phyloP scores from a whole-genome alignment of 139 green algal species.

The Monoraphidium neglectum region DNA sequence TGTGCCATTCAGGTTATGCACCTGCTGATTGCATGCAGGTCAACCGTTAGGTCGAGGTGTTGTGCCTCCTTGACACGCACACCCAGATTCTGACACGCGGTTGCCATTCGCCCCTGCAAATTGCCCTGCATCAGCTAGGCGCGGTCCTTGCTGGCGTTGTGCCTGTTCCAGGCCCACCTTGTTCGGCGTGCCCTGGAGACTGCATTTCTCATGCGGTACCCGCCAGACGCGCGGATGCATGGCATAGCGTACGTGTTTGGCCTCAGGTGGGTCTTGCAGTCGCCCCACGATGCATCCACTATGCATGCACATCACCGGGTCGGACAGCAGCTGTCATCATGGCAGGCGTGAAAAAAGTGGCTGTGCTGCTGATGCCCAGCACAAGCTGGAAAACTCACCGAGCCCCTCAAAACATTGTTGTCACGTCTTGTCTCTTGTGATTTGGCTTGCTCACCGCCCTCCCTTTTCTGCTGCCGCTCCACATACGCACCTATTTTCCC shows the following conservation, averaged over 20 bases:
- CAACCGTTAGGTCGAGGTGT: too few species aligned
- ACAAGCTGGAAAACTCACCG: background rate
- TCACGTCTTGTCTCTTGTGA: background rate
- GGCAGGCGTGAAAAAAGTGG: background rate
- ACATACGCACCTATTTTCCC: too few species aligned
- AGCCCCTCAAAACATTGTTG: background rate
- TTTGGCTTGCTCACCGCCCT: background rate
- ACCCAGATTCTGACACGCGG: too few species aligned
- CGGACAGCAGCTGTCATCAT: background rate
- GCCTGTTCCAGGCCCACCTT: slow-evolving; percentile 65
- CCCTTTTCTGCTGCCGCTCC: too few species aligned
- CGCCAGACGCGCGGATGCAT: slow-evolving; percentile 68
- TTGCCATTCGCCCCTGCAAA: too few species aligned
- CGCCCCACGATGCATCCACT: background rate
- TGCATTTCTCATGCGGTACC: slow-evolving; percentile 52
- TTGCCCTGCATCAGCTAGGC: slow-evolving; percentile 1
- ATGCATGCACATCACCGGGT: background rate
- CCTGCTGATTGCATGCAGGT: too few species aligned
- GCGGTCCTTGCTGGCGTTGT: slow-evolving; percentile 31
- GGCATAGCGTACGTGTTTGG: slow-evolving; percentile 81
- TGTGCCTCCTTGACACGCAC: too few species aligned
- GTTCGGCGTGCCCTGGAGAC: slow-evolving; percentile 62
- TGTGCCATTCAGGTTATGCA: too few species aligned
- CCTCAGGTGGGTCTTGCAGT: slow-evolving; percentile 39
- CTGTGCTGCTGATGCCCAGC: background rate